These are phyloP conservation scores for Sclerotinia borealis DNA, from an alignment of 2,329 filamentous ascomycete species.

Conservation along the genomic window DNA sequence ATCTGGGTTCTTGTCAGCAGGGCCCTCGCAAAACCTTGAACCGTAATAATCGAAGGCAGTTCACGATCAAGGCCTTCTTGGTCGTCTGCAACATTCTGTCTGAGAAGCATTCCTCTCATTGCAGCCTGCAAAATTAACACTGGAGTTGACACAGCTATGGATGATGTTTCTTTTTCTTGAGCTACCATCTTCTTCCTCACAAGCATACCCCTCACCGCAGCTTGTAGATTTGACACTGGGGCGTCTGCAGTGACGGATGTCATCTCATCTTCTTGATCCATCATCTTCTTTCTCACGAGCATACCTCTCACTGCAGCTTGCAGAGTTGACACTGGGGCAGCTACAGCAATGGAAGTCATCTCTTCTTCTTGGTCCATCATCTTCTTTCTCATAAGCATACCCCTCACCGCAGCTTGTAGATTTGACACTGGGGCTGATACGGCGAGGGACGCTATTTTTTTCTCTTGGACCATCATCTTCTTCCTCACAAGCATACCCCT, in stretches of 20 bases:
- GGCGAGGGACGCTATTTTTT: conserved; percentile 22
- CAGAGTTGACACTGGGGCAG: conserved; percentile 49
- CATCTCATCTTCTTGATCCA: too few species aligned
- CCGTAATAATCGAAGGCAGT: conserved; percentile 43
- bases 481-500: conserved; percentile 43
- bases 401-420: conserved; percentile 34
- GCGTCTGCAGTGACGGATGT: conserved; percentile 37
- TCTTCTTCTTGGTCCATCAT: background rate
- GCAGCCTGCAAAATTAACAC: conserved; percentile 43
- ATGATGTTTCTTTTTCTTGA: conserved; percentile 1
- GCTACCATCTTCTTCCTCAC: background rate
- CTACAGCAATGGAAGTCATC: too few species aligned
- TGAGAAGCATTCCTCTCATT: conserved; percentile 40
- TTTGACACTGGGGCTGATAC: conserved; percentile 47
- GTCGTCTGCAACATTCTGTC: conserved; percentile 48
- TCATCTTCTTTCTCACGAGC: too few species aligned
- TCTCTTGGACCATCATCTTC: background rate
- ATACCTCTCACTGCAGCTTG: too few species aligned
- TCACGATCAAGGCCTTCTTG: conserved; percentile 47
- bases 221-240: conserved; percentile 45
- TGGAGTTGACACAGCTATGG: conserved; percentile 40
- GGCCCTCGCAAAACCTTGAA: conserved; percentile 61
- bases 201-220: background rate
- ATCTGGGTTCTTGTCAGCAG: conserved; percentile 52
- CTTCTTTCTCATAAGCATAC: conserved; percentile 43